These are phyloP conservation scores for Spergularia marina DNA, from an alignment of 148 eudicot species.

Conservation along the genomic window DNA sequence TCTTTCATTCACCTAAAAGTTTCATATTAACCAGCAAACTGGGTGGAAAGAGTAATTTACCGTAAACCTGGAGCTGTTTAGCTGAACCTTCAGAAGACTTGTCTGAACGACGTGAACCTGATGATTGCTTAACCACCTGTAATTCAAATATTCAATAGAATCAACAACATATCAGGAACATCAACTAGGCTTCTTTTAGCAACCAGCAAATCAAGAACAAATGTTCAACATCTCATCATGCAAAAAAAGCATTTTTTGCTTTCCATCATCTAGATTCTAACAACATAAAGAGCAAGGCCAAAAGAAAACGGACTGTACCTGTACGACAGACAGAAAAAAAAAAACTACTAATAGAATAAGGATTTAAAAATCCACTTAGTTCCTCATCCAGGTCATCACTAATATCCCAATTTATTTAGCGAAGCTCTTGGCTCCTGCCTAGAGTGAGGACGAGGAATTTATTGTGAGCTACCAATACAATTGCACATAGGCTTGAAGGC, in stretches of 20 bases:
- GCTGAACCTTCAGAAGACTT: slow-evolving; percentile 52
- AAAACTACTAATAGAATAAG: neutral
- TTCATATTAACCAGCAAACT: neutral
- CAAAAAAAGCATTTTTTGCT: neutral
- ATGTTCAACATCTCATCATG: slow-evolving; percentile 14
- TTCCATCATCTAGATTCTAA: neutral
- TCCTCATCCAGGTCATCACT: neutral
- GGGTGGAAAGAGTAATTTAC: slow-evolving; percentile 37
- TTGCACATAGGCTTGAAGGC: neutral
- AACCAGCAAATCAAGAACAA: neutral
- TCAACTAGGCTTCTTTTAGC: neutral
- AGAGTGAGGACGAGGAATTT: neutral
- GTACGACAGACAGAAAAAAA: neutral
- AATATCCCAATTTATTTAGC: too few relatives aligned
- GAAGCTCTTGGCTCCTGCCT: too few relatives aligned
- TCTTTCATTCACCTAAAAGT: neutral
- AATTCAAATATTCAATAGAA: slow-evolving; percentile 1
- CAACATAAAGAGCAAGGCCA: neutral
- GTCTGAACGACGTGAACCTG: slow-evolving; percentile 62
- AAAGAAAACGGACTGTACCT: neutral
- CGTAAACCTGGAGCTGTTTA: slow-evolving; percentile 74
- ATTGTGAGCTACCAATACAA: neutral
- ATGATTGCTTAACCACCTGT: slow-evolving; percentile 57
- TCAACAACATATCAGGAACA: slow-evolving; percentile 12
- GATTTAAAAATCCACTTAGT: neutral